Evolutionary conservation across 2,329 filamentous ascomycete species (phyloP).

Genomic region (Orbilia ellipsospora): DNA sequence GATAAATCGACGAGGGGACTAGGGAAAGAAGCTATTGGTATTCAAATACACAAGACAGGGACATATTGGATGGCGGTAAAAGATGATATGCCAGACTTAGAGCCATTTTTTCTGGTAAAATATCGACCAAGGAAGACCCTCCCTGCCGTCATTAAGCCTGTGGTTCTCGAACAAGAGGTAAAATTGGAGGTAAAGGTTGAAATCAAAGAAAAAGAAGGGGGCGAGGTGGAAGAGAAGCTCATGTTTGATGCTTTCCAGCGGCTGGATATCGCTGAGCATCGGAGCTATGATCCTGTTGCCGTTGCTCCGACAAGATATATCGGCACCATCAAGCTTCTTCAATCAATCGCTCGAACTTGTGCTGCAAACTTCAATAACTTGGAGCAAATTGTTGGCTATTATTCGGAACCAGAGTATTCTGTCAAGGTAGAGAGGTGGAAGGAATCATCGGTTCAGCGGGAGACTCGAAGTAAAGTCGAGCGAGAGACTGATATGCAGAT

Average conservation of each 20-base stretch:
- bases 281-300: slow-evolving; percentile 30
- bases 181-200: slow-evolving; percentile 21
- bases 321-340: slow-evolving; percentile 23
- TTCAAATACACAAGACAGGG: slow-evolving; percentile 40
- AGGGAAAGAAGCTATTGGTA: slow-evolving; percentile 37
- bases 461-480: slow-evolving; percentile 36
- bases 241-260: slow-evolving; percentile 41
- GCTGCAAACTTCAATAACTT: slow-evolving; percentile 20
- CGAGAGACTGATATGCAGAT: slow-evolving; percentile 32
- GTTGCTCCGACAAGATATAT: slow-evolving; percentile 17
- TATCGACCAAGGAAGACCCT: slow-evolving; percentile 29
- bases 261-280: slow-evolving; percentile 29
- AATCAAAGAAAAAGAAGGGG: not conserved
- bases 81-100: slow-evolving; percentile 29
- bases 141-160: not conserved
- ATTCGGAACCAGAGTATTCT: slow-evolving; percentile 14
- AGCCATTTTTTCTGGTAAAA: slow-evolving; percentile 41
- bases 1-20: slow-evolving; percentile 28
- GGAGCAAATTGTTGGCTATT: slow-evolving; percentile 22
- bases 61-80: slow-evolving; percentile 42
- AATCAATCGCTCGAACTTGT: slow-evolving; percentile 31
- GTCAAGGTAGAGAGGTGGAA: slow-evolving; percentile 39
- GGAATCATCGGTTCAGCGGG: slow-evolving; percentile 8
- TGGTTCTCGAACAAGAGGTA: not conserved
- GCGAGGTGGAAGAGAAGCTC: slow-evolving; percentile 19